Percentiles rank a stretch among this genome's conserved stretches.
phyloP scores from a whole-genome alignment of 1,284 basidiomycete species.

The Ceratobasidium sp. region DNA sequence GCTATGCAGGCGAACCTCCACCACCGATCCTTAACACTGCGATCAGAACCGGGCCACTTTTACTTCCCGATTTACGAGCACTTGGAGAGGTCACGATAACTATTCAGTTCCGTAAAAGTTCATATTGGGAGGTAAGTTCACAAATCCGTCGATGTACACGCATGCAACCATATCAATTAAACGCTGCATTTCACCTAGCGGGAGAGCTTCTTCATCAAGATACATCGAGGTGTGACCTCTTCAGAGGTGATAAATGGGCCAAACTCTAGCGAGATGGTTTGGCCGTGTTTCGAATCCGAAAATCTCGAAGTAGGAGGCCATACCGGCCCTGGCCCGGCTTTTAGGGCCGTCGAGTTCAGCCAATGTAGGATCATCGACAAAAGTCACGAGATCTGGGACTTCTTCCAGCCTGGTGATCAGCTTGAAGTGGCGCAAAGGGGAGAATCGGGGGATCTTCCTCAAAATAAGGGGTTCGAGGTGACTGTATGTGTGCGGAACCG shows the following conservation, averaged over 20 bases:
- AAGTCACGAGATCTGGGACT: not conserved
- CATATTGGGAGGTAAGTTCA: too few relatives aligned
- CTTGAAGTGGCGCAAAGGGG: slow-evolving; percentile 1
- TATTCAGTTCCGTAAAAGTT: not conserved
- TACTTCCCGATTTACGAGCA: too few relatives aligned
- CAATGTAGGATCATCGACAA: not conserved
- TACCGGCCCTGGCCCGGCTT: not conserved
- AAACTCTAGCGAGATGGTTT: not conserved
- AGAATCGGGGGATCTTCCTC: not conserved
- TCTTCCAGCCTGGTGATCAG: not conserved
- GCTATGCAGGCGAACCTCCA: not conserved
- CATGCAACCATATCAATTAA: too few relatives aligned
- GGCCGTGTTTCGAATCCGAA: not conserved
- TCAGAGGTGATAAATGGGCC: too few relatives aligned
- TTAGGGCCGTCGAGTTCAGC: too few relatives aligned
- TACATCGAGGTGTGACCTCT: too few relatives aligned
- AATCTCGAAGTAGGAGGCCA: too few relatives aligned
- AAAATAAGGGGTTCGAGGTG: not conserved
- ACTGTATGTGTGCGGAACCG: not conserved
- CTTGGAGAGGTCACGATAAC: not conserved
- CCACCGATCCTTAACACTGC: not conserved
- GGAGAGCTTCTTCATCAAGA: too few relatives aligned
- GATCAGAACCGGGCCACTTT: too few relatives aligned
- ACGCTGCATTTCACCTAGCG: too few relatives aligned
- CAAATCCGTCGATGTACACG: too few relatives aligned